Evolutionary conservation across 2,329 filamentous ascomycete genomes (phyloP), one percentile per base, ranked within the genome.

Genomic region (Phyllosticta citrichinensis): DNA sequence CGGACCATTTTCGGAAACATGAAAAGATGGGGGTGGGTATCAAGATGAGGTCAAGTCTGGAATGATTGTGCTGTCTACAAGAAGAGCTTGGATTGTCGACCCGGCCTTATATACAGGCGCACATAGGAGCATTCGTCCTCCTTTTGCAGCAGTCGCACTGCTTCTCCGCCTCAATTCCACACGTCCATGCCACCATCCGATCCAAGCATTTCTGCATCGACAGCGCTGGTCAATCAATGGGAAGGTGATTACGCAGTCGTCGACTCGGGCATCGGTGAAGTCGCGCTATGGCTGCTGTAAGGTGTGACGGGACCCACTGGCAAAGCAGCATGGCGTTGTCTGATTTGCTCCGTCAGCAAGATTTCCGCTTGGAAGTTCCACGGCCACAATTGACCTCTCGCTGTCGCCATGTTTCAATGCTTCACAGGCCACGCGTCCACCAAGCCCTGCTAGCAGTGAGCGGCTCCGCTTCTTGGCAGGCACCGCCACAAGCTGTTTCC

Each of bases 1-100:
- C 65, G 63, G 55, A 68, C 66, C 66, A 68, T 68, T 14, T 17
- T 64, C 57, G 63, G 30, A 17, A 22, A 55, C 14, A 17, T 30
- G n/a, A 22, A 25, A 53, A 56, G 33, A 35, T 6, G 25, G 35
- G n/a, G 3, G 14, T 10, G 22, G 19, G 17, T 27, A 25, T 25
- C 22, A 57, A 57, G 55, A 35, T 22, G 25, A 51, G n/a, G 5
- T 52, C 20, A 30, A 50, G 20, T 19, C 19, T 59, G 19, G 57
- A 50, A 19, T n/a, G 24, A 11, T 12, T 47, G 57, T 59, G 57
- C 17, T 52, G 51, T 52, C 55, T 52, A 30, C 57, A 33, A 55
- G 30, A 59, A 59, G 8, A 55, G 52, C 52, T 55, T 52, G 54
- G 57, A 59, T 59, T 55, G 57, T 50, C 57, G 27, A 9, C 10